These are phyloP conservation scores for Lachancea kluyveri DNA, from an alignment of 805 yeast genomes.

Conservation along the genomic window DNA sequence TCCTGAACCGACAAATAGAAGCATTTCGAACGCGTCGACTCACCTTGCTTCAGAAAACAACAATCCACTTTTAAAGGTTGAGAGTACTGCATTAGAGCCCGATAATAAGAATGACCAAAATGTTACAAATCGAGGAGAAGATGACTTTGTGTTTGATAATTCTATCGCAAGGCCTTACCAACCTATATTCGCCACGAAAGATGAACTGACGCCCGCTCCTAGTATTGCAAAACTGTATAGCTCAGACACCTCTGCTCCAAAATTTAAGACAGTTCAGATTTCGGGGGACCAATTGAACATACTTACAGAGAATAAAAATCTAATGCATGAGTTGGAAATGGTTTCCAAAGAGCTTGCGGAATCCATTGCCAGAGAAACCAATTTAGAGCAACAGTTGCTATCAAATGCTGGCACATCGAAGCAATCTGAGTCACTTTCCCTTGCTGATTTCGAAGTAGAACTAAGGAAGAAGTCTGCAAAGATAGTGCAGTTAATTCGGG, in stretches of 20 bases:
- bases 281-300: slow-evolving; percentile 58
- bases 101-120: not conserved
- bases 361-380: slow-evolving; percentile 64
- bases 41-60: too few relatives aligned
- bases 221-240: not conserved
- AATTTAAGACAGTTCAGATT: slow-evolving; percentile 32
- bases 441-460: slow-evolving; percentile 27
- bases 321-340: slow-evolving; percentile 58
- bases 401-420: slow-evolving; percentile 4
- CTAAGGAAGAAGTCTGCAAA: slow-evolving; percentile 35
- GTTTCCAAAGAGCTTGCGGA: slow-evolving; percentile 69
- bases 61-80: too few relatives aligned
- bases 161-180: slow-evolving; percentile 12
- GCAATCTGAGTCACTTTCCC: slow-evolving; percentile 7
- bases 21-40: too few relatives aligned
- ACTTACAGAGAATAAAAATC: slow-evolving; percentile 50
- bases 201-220: slow-evolving; percentile 5
- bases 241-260: slow-evolving; percentile 1
- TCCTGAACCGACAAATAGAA: too few relatives aligned
- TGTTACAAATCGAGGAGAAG: slow-evolving; percentile 4
- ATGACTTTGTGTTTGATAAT: slow-evolving; percentile 21
- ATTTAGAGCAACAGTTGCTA: slow-evolving; percentile 42
- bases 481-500: slow-evolving; percentile 48
- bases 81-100: too few relatives aligned
- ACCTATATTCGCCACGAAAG: slow-evolving; percentile 11